Base-by-base conservation (phyloP, 495 filamentous ascomycete genomes). In the Gamarada debralockiae region DNA sequence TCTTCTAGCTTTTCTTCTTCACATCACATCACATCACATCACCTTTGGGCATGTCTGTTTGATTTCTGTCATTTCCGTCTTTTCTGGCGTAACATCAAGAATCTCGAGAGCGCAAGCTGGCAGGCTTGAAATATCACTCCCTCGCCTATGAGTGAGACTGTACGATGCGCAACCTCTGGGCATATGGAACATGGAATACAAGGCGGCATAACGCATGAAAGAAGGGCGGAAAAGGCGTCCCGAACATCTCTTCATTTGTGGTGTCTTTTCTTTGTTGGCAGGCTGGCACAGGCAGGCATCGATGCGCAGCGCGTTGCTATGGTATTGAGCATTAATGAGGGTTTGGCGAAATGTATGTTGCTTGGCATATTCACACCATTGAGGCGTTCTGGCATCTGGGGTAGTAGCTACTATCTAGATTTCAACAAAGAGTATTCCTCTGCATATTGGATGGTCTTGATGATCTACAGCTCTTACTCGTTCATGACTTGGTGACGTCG, bases 41-140 rank as follows among this genome's bases (percentile, higher is more conserved):
- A n/a, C n/a, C n/a, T 57, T 46, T 57, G 48, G 27, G 56, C 45
- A 46, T 56, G 48, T 57, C 44, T 29, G 10, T 29, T 29, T 29
- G 27, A 5, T 14, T 53, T 18, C 60, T 56, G 60, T 63, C 60
- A 50, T 62, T 62, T 56, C 56, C 56, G 51, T 50, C 10, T 10
- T 29, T 29, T 29, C 36, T 39, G 60, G 56, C 60, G 53, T 57
- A 33, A 56, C 36, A 53, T 39, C 45, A 54, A 55, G 52, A 63
- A 41, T 36, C 40, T 48, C 34, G 46, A 42, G 56, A 59, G 60
- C 60, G 60, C 60, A 63, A 63, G 60, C 60, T 59, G 60, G 56
- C 46, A 57, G 36, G 56, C 60, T 59, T 59, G 60, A 55, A 55
- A 54, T 48, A 39, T 24, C 41, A 29, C 27, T 29, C 27, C 27